Conservation (phyloP, 192 early-diverging fungal species). For the Diversispora epigaea region DNA sequence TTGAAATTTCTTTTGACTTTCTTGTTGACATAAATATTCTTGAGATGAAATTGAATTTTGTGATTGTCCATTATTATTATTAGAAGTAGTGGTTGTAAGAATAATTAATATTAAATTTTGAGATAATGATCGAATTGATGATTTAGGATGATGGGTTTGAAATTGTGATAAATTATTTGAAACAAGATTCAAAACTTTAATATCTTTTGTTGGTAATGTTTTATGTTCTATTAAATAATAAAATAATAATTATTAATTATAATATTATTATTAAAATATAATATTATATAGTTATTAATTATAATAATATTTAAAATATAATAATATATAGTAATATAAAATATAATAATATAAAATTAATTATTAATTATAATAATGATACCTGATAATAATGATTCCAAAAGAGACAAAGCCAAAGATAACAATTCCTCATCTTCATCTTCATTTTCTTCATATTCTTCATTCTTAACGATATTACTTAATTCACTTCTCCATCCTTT, state of each 20-base stretch:
- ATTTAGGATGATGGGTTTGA: neutral
- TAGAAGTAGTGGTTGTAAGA: slow-evolving; percentile 42
- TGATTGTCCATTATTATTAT: slow-evolving; percentile 12
- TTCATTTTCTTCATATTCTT: slow-evolving; percentile 36
- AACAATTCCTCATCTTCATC: slow-evolving; percentile 59
- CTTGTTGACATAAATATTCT: slow-evolving; percentile 32
- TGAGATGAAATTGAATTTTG: slow-evolving; percentile 6
- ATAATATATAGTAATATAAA: too few species aligned
- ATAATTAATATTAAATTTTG: slow-evolving; percentile 51
- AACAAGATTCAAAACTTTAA: neutral
- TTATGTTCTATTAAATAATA: too few species aligned
- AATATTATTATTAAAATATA: too few species aligned
- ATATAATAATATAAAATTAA: too few species aligned
- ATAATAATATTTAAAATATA: too few species aligned
- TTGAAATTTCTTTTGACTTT: slow-evolving; percentile 59
- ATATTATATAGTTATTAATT: too few species aligned
- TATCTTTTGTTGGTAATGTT: too few species aligned
- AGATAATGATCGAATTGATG: slow-evolving; percentile 47
- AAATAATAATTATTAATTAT: too few species aligned
- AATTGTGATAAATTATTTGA: neutral
- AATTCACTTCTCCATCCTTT: slow-evolving; percentile 18
- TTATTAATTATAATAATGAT: slow-evolving; percentile 16
- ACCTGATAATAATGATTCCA: slow-evolving; percentile 65
- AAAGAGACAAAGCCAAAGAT: slow-evolving; percentile 58
- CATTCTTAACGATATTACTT: slow-evolving; percentile 36